phyloP scores from a whole-genome alignment of 768 basidiomycete species.

The Amanita muscaria region DNA sequence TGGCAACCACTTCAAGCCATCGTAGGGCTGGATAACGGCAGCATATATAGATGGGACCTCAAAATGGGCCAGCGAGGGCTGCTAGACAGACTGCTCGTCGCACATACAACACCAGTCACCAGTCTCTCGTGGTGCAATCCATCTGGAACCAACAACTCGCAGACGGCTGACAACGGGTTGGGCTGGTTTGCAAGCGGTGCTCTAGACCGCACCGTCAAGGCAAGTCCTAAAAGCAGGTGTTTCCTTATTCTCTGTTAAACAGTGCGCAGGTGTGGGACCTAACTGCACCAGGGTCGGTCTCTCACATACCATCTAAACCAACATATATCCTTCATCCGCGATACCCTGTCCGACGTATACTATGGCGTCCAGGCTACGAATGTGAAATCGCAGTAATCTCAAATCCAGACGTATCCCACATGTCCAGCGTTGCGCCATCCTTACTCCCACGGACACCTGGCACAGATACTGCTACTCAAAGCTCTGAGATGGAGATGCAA shows the following conservation, averaged over 20 bases:
- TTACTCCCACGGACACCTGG: not conserved
- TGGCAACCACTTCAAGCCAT: constrained; percentile 62
- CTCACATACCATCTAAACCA: constrained; percentile 54
- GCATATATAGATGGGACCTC: constrained; percentile 72
- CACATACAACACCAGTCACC: constrained; percentile 65
- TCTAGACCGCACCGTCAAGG: constrained; percentile 74
- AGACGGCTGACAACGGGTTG: constrained; percentile 26
- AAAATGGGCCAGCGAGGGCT: constrained; percentile 68
- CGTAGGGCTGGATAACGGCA: constrained; percentile 62
- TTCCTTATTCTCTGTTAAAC: constrained; percentile 3
- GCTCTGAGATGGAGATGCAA: not conserved
- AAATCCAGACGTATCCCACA: constrained; percentile 30
- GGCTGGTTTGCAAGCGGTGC: constrained; percentile 81
- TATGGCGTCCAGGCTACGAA: constrained; percentile 71
- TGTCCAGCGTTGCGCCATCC: constrained; percentile 1
- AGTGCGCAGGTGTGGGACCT: constrained; percentile 62
- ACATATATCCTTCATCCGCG: constrained; percentile 67
- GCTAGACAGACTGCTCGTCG: constrained; percentile 63
- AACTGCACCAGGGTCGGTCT: constrained; percentile 28
- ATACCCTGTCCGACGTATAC: constrained; percentile 62
- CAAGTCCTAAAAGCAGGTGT: constrained; percentile 18
- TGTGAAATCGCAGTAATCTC: constrained; percentile 72
- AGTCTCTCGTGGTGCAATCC: constrained; percentile 60
- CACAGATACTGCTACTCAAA: not conserved
- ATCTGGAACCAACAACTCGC: constrained; percentile 8